Percentiles rank a stretch among this genome's conserved stretches.
Conservation (phyloP, 371 early-diverging fungal genomes). For the Mucor irregularis region DNA sequence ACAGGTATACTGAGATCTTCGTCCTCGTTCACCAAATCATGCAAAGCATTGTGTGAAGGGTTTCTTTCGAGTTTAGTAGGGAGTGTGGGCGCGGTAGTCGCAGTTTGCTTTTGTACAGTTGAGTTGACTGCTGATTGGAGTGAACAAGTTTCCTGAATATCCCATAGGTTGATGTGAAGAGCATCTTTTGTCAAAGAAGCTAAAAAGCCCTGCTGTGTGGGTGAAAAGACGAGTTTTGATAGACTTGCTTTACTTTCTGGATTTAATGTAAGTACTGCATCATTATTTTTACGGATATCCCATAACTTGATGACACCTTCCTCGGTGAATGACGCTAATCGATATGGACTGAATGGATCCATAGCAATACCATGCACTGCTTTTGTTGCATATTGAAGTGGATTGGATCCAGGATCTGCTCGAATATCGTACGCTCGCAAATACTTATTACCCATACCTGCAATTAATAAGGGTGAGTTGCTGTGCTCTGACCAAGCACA, state of each 20-base stretch:
- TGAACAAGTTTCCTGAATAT: slow-evolving; percentile 60
- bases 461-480: slow-evolving; percentile 57
- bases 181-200: slow-evolving; percentile 68
- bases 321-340: slow-evolving; percentile 74
- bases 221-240: slow-evolving; percentile 64
- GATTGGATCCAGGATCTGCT: slow-evolving; percentile 33
- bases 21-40: slow-evolving; percentile 8
- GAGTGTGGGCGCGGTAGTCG: background rate
- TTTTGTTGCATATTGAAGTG: slow-evolving; percentile 67
- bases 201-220: slow-evolving; percentile 62
- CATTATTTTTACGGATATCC: slow-evolving; percentile 72
- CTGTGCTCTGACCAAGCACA: slow-evolving; percentile 70
- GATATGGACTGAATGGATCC: slow-evolving; percentile 73
- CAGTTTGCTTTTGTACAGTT: slow-evolving; percentile 6
- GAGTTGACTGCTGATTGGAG: slow-evolving; percentile 22
- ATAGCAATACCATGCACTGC: slow-evolving; percentile 70
- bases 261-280: slow-evolving; percentile 49
- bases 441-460: slow-evolving; percentile 78
- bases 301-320: slow-evolving; percentile 76
- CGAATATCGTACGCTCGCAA: slow-evolving; percentile 75
- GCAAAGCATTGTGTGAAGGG: background rate
- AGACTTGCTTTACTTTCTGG: slow-evolving; percentile 45
- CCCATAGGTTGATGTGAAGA: slow-evolving; percentile 58
- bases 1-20: slow-evolving; percentile 57
- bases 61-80: background rate